A percentile compares a stretch with the other conserved stretches of the same genome.
These are phyloP conservation scores for Chlorokybus atmophyticus DNA, from an alignment of 139 green algal genomes.

Conservation along the genomic window DNA sequence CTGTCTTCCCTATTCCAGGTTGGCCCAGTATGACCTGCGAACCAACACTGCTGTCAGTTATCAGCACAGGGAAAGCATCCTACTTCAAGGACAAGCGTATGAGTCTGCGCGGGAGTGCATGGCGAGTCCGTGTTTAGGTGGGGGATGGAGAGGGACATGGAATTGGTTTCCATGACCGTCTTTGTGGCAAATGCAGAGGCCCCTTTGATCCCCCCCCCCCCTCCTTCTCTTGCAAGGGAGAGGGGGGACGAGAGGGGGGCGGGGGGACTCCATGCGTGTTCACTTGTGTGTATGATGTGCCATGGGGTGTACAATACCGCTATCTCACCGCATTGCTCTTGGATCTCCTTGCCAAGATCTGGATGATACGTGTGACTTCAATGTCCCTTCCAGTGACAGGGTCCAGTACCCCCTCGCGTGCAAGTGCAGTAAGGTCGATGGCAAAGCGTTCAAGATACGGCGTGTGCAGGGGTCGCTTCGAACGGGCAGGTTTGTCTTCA, in stretches of 20 bases:
- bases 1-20: conserved; percentile 60
- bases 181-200: neutral
- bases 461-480: no score
- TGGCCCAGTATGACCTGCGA: conserved; percentile 78
- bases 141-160: neutral
- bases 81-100: no score
- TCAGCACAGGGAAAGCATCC: no score
- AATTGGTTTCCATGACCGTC: neutral
- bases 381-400: conserved; percentile 77
- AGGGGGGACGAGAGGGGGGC: no score
- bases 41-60: no score
- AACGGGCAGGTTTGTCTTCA: no score
- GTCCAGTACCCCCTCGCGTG: conserved; percentile 58
- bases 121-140: no score
- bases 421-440: conserved; percentile 68
- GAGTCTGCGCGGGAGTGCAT: no score
- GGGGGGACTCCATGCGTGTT: no score
- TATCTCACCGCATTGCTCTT: conserved; percentile 90
- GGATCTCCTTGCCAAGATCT: conserved; percentile 82
- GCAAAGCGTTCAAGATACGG: conserved; percentile 83
- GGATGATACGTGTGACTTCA: conserved; percentile 70
- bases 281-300: neutral
- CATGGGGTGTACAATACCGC: neutral
- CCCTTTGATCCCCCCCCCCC: no score
- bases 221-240: no score